Evolutionary conservation across 1,139 yeast species (phyloP), one percentile per base, ranked within the genome.

Genomic region (Blastobotrys buckinghamii): DNA sequence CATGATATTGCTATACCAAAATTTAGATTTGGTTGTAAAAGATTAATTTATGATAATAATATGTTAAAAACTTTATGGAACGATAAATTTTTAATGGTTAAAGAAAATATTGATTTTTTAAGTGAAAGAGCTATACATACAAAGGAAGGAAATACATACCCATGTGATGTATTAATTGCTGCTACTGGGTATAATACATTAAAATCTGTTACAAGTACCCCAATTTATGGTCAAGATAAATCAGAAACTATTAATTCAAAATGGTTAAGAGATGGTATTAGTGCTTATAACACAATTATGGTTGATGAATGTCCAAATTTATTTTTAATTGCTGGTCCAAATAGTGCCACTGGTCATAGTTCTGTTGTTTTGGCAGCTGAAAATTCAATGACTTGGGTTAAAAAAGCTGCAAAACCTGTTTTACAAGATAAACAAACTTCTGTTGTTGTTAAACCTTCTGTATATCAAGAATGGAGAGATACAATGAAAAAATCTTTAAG

Each of bases 121-220:
- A 53, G 53, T 27, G 60, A 53, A 42, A 45, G 51, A 17, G 51
- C 55, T 10, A 49, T 61, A 33, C 42, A 50, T 35, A 56, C 62
- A 22, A 46, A 49, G 26, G 53, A 50, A 27, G 62, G 62, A 17
- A 46, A 45, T 5, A 47, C 53, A n/a, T 53, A 53, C 46, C 61
- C 61, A 17, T 52, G 62, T 22, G 67, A 64, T 42, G 45, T 61
- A 20, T 54, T 64, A 38, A 50, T 62, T n/a, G 55, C 58, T 24
- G 67, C 67, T 5, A 64, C 67, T 2, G 68, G 67, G 5, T 53
- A 51, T 39, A 42, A 51, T 26, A 35, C 44, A 10, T 22, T 16
- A 12, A 36, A 46, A 24, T 37, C 42, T 7, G 34, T 51, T 42
- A 20, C 45, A n/a, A 19, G 44, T 36, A 39, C 50, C 34, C 37